phyloP scores from a whole-genome alignment of 352 stramenopile genomes.

The Peronospora farinosa region DNA sequence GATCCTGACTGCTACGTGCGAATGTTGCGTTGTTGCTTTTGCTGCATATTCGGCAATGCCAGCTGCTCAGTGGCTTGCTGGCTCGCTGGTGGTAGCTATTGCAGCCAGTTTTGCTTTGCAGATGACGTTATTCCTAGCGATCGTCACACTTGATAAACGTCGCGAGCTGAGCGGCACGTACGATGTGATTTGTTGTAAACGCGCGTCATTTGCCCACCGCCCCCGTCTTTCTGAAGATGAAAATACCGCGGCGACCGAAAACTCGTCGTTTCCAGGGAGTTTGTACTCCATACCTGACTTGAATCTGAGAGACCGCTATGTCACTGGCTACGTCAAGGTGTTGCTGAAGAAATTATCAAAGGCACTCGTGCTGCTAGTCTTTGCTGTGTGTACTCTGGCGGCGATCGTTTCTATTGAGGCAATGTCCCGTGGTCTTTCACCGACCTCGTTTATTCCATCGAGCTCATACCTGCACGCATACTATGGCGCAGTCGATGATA shows the following conservation, averaged over 20 bases:
- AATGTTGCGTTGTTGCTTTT: slow-evolving; percentile 45
- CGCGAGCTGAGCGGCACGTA: slow-evolving; percentile 52
- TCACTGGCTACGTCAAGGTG: slow-evolving; percentile 39
- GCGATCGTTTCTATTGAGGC: slow-evolving; percentile 48
- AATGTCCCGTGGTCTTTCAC: slow-evolving; percentile 48
- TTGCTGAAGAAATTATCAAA: slow-evolving; percentile 45
- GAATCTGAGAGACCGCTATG: slow-evolving; percentile 35
- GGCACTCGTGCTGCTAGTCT: slow-evolving; percentile 48
- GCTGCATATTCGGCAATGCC: slow-evolving; percentile 58
- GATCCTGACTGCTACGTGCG: slow-evolving; percentile 36
- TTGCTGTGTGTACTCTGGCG: slow-evolving; percentile 38
- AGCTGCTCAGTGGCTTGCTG: slow-evolving; percentile 59
- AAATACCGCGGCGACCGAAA: slow-evolving; percentile 24
- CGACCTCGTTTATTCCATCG: slow-evolving; percentile 45
- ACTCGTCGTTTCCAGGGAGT: slow-evolving; percentile 28
- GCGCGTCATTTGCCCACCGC: slow-evolving; percentile 17
- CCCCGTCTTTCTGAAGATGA: slow-evolving; percentile 27
- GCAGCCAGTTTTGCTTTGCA: slow-evolving; percentile 51
- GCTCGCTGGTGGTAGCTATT: slow-evolving; percentile 40
- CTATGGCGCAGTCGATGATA: slow-evolving; percentile 41
- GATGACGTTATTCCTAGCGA: slow-evolving; percentile 59
- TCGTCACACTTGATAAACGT: slow-evolving; percentile 64
- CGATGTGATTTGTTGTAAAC: slow-evolving; percentile 53
- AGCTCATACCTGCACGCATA: slow-evolving; percentile 55
- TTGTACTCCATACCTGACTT: slow-evolving; percentile 17